phyloP scores from a whole-genome alignment of 192 early-diverging fungal genomes.

The Backusella australiensis region DNA sequence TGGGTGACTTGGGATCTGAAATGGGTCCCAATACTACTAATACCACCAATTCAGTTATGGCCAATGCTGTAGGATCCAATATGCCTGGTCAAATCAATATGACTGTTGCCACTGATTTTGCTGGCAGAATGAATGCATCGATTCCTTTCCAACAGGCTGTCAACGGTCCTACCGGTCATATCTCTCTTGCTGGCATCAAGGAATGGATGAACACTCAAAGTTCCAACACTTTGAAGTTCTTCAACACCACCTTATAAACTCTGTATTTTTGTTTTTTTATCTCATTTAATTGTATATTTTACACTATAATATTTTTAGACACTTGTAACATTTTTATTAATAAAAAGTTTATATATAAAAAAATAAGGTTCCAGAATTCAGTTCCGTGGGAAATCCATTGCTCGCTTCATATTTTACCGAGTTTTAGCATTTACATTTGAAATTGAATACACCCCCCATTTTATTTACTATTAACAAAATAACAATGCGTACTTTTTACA shows the following conservation, averaged over 20 bases:
- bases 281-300: not conserved
- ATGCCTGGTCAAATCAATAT: not conserved
- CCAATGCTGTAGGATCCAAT: not conserved
- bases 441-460: not conserved
- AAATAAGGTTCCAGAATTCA: not conserved
- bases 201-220: constrained; percentile 8
- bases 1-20: not conserved
- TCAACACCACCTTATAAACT: not conserved
- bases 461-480: not conserved
- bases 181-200: constrained; percentile 8
- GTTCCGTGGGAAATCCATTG: not conserved
- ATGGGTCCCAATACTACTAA: not conserved
- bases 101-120: not conserved
- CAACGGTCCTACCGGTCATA: not conserved
- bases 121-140: not conserved
- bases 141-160: constrained; percentile 3
- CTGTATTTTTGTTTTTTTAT: not conserved
- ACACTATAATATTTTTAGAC: not conserved
- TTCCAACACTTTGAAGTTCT: not conserved
- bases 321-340: not conserved
- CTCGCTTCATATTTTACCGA: not conserved
- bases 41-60: not conserved
- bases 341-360: not conserved
- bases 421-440: not conserved
- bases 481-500: not conserved